These are phyloP conservation scores for Beauveria rudraprayagi DNA, from an alignment of 2,329 filamentous ascomycete species.

Conservation along the genomic window DNA sequence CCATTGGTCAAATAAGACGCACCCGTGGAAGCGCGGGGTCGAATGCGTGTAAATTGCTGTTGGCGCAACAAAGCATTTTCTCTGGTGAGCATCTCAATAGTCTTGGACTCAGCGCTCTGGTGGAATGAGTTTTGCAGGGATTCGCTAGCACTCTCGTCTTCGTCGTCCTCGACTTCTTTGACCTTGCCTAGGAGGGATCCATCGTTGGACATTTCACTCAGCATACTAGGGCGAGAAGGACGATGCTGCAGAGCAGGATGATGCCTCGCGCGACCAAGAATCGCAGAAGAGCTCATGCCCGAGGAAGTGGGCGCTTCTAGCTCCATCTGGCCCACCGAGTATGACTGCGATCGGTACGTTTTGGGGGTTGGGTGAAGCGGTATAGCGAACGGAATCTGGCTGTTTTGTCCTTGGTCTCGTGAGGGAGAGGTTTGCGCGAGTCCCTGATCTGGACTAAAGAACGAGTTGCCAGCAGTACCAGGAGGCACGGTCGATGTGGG, in stretches of 20 bases:
- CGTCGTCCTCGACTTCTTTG: slow-evolving; percentile 61
- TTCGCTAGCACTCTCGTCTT: slow-evolving; percentile 49
- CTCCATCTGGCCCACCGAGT: slow-evolving; percentile 87
- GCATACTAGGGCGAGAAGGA: slow-evolving; percentile 69
- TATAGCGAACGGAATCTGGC: slow-evolving; percentile 77
- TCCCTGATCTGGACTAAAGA: slow-evolving; percentile 40
- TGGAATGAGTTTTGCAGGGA: slow-evolving; percentile 39
- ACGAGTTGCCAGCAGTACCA: slow-evolving; percentile 34
- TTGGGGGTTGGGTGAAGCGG: slow-evolving; percentile 86
- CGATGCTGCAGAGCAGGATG: slow-evolving; percentile 70
- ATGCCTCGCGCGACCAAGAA: slow-evolving; percentile 48
- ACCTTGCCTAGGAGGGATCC: slow-evolving; percentile 57
- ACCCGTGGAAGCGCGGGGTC: slow-evolving; percentile 51
- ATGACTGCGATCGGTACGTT: slow-evolving; percentile 90
- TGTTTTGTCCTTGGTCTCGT: slow-evolving; percentile 45
- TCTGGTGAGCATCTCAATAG: slow-evolving; percentile 53
- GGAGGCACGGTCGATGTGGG: slow-evolving; percentile 56
- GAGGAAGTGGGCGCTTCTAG: slow-evolving; percentile 45
- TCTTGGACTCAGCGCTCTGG: slow-evolving; percentile 51
- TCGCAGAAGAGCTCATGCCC: slow-evolving; percentile 37
- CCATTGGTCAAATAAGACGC: slow-evolving; percentile 47
- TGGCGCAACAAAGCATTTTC: slow-evolving; percentile 57
- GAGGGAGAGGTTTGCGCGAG: slow-evolving; percentile 43
- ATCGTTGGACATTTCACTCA: slow-evolving; percentile 63
- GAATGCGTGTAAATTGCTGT: slow-evolving; percentile 40